Evolutionary conservation across 257 asterid genomes (phyloP).

Genomic region (Solanum piurae): DNA sequence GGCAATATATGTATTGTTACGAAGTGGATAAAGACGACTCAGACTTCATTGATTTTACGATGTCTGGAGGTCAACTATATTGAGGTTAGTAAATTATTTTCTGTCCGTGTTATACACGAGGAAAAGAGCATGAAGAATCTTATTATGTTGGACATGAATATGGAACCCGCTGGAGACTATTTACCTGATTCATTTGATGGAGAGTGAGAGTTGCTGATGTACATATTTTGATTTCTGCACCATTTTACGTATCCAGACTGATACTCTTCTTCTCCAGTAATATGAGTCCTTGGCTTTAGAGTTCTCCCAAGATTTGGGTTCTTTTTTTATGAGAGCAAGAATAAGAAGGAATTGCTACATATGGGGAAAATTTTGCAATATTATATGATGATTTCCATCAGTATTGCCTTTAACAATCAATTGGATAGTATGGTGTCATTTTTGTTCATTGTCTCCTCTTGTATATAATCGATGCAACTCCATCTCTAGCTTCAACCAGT

Average conservation of each 20-base stretch:
- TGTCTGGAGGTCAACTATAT: conserved; percentile 76
- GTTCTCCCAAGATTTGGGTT: not conserved
- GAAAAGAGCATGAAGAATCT: not conserved
- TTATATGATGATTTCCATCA: not conserved
- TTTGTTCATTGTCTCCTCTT: not conserved
- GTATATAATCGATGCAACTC: not conserved
- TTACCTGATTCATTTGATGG: not conserved
- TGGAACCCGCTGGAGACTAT: not conserved
- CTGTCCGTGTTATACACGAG: not conserved
- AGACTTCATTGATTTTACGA: conserved; percentile 54
- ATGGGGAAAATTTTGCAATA: not conserved
- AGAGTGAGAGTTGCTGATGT: not conserved
- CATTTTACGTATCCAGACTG: not conserved
- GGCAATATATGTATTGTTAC: conserved; percentile 75
- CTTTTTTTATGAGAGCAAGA: not conserved
- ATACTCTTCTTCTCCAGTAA: not conserved
- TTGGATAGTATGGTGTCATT: not conserved
- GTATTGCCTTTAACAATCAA: not conserved
- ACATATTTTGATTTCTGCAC: not conserved
- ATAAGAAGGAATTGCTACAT: not conserved
- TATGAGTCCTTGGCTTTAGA: not conserved
- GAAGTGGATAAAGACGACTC: conserved; percentile 52
- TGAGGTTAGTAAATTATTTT: conserved; percentile 47
- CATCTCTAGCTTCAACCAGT: not conserved
- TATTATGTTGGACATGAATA: not conserved